Conservation (phyloP, 2,329 filamentous ascomycete genomes). For the Paramyrothecium sp. region DNA sequence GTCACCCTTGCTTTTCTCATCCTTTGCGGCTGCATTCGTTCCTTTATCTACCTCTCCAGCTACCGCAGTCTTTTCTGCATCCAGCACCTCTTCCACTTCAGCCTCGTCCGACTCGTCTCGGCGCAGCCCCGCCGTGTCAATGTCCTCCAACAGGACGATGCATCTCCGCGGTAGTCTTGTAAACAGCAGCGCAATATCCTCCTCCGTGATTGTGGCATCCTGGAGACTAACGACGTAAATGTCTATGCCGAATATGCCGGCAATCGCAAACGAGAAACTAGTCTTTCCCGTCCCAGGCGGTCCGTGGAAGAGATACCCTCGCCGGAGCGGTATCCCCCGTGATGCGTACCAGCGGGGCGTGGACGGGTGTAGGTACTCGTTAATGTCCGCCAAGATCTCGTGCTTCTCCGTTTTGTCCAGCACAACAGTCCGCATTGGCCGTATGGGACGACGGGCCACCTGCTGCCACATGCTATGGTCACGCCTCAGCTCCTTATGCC, state of each 20-base stretch:
- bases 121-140: constrained; percentile 62
- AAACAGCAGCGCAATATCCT: constrained; percentile 59
- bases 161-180: constrained; percentile 60
- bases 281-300: constrained; percentile 75
- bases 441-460: constrained; percentile 61
- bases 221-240: constrained; percentile 61
- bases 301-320: constrained; percentile 77
- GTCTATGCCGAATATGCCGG: constrained; percentile 64
- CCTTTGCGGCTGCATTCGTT: constrained; percentile 1
- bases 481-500: constrained; percentile 42
- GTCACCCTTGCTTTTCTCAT: constrained; percentile 12
- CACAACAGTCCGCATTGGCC: constrained; percentile 74
- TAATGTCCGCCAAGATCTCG: constrained; percentile 67
- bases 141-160: constrained; percentile 67
- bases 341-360: constrained; percentile 73
- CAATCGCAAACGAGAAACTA: constrained; percentile 63
- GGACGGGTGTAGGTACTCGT: constrained; percentile 72
- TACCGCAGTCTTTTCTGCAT: constrained; percentile 9
- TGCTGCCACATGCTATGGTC: constrained; percentile 51
- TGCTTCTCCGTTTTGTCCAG: constrained; percentile 67
- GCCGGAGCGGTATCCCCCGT: constrained; percentile 71
- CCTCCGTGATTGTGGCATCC: constrained; percentile 60
- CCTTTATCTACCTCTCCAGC: constrained; percentile 7
- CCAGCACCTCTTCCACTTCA: constrained; percentile 6
- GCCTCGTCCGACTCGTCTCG: constrained; percentile 34